phyloP scores from a whole-genome alignment of 139 green algal genomes.

The Klebsormidium nitens region DNA sequence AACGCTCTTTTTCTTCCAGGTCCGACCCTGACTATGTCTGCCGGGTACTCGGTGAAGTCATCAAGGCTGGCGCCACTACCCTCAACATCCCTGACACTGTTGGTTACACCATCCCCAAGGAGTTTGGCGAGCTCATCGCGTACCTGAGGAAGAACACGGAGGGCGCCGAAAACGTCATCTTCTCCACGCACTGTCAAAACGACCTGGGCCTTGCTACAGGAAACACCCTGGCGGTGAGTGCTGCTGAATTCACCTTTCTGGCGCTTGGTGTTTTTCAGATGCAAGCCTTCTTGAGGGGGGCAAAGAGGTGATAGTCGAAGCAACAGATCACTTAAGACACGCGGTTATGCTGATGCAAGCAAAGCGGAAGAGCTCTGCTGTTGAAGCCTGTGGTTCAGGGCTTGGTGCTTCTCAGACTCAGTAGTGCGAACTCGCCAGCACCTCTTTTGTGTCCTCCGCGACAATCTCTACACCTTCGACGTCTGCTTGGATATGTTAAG shows the following conservation, averaged over 20 bases:
- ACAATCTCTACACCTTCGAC: background rate
- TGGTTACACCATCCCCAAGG: constrained; percentile 88
- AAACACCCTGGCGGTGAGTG: constrained; percentile 77
- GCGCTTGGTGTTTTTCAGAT: background rate
- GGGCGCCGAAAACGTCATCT: constrained; percentile 73
- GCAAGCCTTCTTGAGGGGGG: too few relatives aligned
- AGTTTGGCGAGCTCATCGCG: constrained; percentile 88
- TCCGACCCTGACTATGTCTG: constrained; percentile 92
- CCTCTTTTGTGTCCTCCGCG: background rate
- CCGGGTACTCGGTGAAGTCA: constrained; percentile 73
- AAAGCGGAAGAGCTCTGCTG: too few relatives aligned
- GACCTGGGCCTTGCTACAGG: constrained; percentile 94
- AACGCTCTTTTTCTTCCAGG: constrained; percentile 24
- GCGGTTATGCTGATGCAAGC: too few relatives aligned
- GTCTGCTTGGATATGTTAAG: background rate
- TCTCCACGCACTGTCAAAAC: constrained; percentile 99
- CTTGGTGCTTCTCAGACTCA: too few relatives aligned
- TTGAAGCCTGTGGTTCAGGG: too few relatives aligned
- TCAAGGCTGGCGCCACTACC: constrained; percentile 93
- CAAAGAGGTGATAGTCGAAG: too few relatives aligned
- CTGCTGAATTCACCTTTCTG: background rate
- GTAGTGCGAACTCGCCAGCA: too few relatives aligned
- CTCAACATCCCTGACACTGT: constrained; percentile 98
- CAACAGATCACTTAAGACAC: too few relatives aligned
- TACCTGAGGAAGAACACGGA: constrained; percentile 82